phyloP scores from a whole-genome alignment of 257 asterid species.

The Voacanga thouarsii region DNA sequence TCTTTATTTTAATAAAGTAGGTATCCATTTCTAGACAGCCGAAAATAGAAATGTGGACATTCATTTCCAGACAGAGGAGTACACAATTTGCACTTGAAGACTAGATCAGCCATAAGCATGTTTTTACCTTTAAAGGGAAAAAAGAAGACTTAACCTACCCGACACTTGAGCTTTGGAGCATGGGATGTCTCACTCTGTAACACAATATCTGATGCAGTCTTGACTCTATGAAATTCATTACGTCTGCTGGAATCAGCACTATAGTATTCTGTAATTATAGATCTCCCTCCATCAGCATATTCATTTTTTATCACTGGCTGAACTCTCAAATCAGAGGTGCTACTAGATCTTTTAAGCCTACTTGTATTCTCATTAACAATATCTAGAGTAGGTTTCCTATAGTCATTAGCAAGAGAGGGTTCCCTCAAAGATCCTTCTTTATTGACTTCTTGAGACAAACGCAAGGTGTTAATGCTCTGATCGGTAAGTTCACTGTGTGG shows the following conservation, averaged over 20 bases:
- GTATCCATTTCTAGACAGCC: too few species aligned
- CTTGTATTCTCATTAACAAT: slow-evolving; percentile 46
- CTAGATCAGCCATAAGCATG: background rate
- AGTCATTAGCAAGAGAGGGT: slow-evolving; percentile 38
- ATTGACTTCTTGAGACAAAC: slow-evolving; percentile 38
- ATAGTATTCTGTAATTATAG: slow-evolving; percentile 76
- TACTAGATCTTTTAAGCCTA: slow-evolving; percentile 82
- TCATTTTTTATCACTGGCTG: slow-evolving; percentile 12
- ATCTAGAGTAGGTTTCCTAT: background rate
- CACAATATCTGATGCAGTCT: slow-evolving; percentile 59
- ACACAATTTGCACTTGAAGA: background rate
- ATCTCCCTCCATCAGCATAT: slow-evolving; percentile 39
- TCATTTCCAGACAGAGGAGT: too few species aligned
- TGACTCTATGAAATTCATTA: slow-evolving; percentile 36
- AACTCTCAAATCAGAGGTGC: slow-evolving; percentile 67
- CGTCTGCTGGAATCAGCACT: slow-evolving; percentile 45
- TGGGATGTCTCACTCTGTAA: slow-evolving; percentile 57
- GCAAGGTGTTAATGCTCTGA: slow-evolving; percentile 34
- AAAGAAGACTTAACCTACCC: slow-evolving; percentile 50
- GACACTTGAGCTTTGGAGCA: slow-evolving; percentile 74
- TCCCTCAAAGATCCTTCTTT: slow-evolving; percentile 24
- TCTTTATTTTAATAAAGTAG: too few species aligned
- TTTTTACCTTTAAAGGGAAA: slow-evolving; percentile 12
- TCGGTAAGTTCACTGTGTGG: slow-evolving; percentile 37
- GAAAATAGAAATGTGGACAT: too few species aligned